Evolutionary conservation across 2,329 filamentous ascomycete genomes (phyloP), one percentile per base, ranked within the genome.

Genomic region (Kalmusia sp.): DNA sequence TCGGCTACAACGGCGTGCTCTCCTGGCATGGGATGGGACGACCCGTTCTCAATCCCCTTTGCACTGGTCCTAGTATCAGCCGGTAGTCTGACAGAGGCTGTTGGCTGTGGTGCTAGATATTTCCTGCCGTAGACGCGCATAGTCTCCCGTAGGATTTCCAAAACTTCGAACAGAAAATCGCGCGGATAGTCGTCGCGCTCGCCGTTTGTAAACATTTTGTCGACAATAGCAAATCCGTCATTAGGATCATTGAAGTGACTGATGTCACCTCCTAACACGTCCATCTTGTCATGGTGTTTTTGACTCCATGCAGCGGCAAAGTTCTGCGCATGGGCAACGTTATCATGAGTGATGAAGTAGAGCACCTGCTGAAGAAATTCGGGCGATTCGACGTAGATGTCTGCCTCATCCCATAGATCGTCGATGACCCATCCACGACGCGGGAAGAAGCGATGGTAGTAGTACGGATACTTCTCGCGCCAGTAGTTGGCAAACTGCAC

Each of bases 371-470:
- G 33, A 34, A 70, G 68, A 38, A 70, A 72, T 1, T 33, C n/a
- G 9, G 58, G 52, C 2, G 58, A 55, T n/a, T 74, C 65, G 7
- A 69, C n/a, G 28, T 70, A 62, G 19, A 75, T 67, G 31, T 75
- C 72, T 51, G 55, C 38, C 7, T 55, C 52, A 39, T 75, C 72
- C 67, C 70, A 76, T 7, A 74, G 61, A 46, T 76, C 72, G 25
- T 59, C 27, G 8, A 73, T 65, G 6, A 41, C 51, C 61, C 62
- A 72, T 6, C 57, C 58, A 34, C 56, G 46, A 6, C 54, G 43
- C 4, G 69, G 67, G 31, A 71, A 69, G 44, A 73, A 66, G 43
- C 60, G 59, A 24, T 61, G 52, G 41, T 64, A 71, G 17, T 65
- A 54, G 12, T 53, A 45, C 33, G 64, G 67, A 51, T 61, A 68